Conservation (phyloP, 2,329 filamentous ascomycete genomes). For the Claviceps maximensis region DNA sequence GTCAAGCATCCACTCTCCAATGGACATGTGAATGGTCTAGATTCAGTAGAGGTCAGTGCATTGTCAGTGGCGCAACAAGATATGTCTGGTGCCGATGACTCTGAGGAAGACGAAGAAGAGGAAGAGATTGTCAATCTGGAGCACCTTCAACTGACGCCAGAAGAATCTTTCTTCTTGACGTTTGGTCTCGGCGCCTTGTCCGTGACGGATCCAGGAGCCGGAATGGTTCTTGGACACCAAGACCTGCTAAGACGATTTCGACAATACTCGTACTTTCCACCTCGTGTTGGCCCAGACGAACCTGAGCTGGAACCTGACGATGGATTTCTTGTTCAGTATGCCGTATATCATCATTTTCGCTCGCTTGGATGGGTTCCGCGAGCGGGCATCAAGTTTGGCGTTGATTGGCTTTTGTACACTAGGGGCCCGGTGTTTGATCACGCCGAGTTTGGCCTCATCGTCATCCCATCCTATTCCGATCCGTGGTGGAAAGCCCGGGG, state of each 20-base stretch:
- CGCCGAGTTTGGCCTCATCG: constrained; percentile 78
- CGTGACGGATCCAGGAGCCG: constrained; percentile 39
- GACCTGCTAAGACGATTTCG: constrained; percentile 56
- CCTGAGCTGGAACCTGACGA: constrained; percentile 56
- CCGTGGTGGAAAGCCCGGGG: constrained; percentile 53
- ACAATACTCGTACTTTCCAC: constrained; percentile 55
- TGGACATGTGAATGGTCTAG: neutral
- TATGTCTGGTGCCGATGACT: neutral
- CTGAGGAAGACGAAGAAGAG: no score
- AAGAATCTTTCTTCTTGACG: constrained; percentile 82
- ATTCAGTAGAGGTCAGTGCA: neutral
- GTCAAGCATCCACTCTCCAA: neutral
- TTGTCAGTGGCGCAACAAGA: neutral
- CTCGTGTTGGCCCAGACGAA: constrained; percentile 24
- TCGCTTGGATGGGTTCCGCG: constrained; percentile 91
- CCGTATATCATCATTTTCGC: constrained; percentile 89
- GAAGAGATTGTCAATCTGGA: constrained; percentile 43
- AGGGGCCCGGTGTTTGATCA: constrained; percentile 89
- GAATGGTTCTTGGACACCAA: constrained; percentile 32
- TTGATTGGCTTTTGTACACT: constrained; percentile 89
- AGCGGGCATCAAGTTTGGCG: constrained; percentile 84
- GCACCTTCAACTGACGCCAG: constrained; percentile 79
- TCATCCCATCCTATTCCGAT: constrained; percentile 72
- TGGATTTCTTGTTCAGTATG: constrained; percentile 74
- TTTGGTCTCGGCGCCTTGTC: constrained; percentile 67